Base-by-base conservation (phyloP, 352 stramenopile species). In the Pilasporangium apinafurcum region DNA sequence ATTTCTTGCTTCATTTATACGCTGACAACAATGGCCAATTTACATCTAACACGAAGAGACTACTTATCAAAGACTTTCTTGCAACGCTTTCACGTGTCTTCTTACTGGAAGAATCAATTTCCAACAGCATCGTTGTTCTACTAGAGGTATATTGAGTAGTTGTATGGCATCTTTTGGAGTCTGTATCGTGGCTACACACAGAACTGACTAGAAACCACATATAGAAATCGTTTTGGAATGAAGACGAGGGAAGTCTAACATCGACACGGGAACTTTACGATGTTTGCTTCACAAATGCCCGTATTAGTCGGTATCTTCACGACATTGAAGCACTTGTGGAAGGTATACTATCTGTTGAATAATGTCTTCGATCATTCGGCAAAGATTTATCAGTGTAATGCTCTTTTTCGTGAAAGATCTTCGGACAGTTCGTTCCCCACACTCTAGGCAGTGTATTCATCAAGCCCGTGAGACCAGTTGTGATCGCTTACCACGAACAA, bases 1-100 rank as follows among this genome's bases (percentile, higher is more conserved):
- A 54, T 14, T 86, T 83, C 34, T 31, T 89, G 14, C 51, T 86
- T 38, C 60, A 65, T 1, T 30, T 86, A 18, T 86, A 89, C 28
- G 66, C 65, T 3, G 61, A 89, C n/a, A 44, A 51, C 5, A 43
- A 59, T 22, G 65, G 64, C 5, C 24, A 55, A n/a, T 52, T 86
- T 3, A 63, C 59, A 0, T n/a, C 34, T 0, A 68, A 85, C 12
- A 58, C 55, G 5, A 76, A 66, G 37, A 64, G 61, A 1, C 37
- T 63, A 36, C 25, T 74, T n/a, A 27, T 85, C 4, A 62, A 59
- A 25, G 70, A 86, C 42, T 62, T 78, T 24, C 5, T 68, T 21
- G 35, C 51, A 6, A 56, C 53, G 34, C 44, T 86, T 25, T 49
- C 69, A 45, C 63, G 59, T n/a, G 39, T 81, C 17, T 22, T 85